Percentiles rank a stretch among this genome's conserved stretches.
Conservation (phyloP, 1,284 basidiomycete genomes). For the Pulveroboletus sp. region DNA sequence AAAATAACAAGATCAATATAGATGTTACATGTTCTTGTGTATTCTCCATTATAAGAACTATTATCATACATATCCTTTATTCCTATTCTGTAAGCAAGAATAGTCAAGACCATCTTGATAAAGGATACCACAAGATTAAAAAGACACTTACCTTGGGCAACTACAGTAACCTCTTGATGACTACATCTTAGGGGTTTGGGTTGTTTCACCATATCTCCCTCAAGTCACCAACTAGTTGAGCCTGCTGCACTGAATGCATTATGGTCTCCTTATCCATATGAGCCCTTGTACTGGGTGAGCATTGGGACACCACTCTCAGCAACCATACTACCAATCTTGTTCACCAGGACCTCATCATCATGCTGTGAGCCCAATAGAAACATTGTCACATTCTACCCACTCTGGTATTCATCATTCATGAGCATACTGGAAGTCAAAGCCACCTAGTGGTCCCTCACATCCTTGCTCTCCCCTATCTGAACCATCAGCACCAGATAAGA, state of each 20-base stretch:
- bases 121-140: too few relatives aligned
- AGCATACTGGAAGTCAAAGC: conserved; percentile 37
- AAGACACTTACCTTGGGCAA: too few relatives aligned
- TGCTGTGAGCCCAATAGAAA: conserved; percentile 45
- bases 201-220: too few relatives aligned
- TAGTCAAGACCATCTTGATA: too few relatives aligned
- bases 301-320: conserved; percentile 53
- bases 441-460: conserved; percentile 28
- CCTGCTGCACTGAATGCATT: conserved; percentile 53
- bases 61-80: too few relatives aligned
- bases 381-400: conserved; percentile 56
- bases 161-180: too few relatives aligned
- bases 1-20: too few relatives aligned
- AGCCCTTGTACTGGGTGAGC: conserved; percentile 40
- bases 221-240: conserved; percentile 51
- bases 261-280: conserved; percentile 57
- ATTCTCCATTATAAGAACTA: too few relatives aligned
- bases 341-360: conserved; percentile 36
- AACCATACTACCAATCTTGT: conserved; percentile 31
- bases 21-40: too few relatives aligned
- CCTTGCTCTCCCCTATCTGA: conserved; percentile 30
- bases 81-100: too few relatives aligned
- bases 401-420: conserved; percentile 26
- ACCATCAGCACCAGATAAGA: conserved; percentile 21
- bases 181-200: too few relatives aligned